phyloP scores from a whole-genome alignment of 1,284 basidiomycete species.

The Ceratobasidium sp. region DNA sequence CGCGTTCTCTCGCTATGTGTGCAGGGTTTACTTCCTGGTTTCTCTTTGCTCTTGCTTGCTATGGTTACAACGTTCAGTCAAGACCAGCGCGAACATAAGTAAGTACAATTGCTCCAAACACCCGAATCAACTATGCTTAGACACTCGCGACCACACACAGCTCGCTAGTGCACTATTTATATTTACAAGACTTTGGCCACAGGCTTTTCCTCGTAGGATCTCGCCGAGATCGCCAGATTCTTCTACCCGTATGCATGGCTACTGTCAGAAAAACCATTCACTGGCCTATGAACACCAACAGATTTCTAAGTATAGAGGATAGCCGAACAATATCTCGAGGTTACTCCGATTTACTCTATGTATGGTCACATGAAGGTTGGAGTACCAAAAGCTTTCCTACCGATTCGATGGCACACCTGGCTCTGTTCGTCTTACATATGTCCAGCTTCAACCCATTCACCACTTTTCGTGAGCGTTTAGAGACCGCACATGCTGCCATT shows the following conservation, averaged over 20 bases:
- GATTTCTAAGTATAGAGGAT: not conserved
- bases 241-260: not conserved
- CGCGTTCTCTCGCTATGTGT: not conserved
- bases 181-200: not conserved
- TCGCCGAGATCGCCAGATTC: not conserved
- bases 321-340: not conserved
- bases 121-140: not conserved
- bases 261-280: not conserved
- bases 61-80: not conserved
- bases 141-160: too few species aligned
- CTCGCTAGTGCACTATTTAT: not conserved
- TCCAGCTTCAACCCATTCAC: not conserved
- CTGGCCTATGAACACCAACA: not conserved
- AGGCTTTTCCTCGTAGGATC: slow-evolving; percentile 3
- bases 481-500: not conserved
- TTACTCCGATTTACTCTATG: not conserved
- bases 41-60: not conserved
- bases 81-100: not conserved
- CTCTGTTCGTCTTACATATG: not conserved
- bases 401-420: not conserved
- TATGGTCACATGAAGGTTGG: not conserved
- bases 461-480: not conserved
- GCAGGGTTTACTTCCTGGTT: slow-evolving; percentile 9
- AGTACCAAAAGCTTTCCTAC: not conserved
- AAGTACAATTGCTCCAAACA: not conserved